These are phyloP conservation scores for Verticillium albo-atrum DNA, from an alignment of 2,329 filamentous ascomycete species.

Conservation along the genomic window DNA sequence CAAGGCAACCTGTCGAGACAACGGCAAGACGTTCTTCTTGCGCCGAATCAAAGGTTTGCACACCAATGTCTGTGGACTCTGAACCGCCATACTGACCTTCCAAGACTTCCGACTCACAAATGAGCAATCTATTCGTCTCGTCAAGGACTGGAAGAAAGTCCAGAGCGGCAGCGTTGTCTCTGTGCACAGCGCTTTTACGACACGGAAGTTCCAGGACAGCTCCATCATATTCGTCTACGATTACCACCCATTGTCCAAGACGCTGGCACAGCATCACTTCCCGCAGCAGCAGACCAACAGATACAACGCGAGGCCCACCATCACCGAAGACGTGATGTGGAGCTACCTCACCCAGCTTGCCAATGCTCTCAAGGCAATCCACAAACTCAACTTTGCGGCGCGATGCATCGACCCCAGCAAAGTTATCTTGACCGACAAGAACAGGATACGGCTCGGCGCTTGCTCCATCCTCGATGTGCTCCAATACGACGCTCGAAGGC, in stretches of 20 bases:
- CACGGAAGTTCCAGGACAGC: constrained; percentile 86
- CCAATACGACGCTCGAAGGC: constrained; percentile 67
- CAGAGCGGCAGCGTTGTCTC: constrained; percentile 78
- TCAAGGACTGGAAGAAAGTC: constrained; percentile 86
- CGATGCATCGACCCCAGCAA: constrained; percentile 84
- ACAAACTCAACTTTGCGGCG: constrained; percentile 75
- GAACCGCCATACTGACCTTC: constrained; percentile 7
- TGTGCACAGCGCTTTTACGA: constrained; percentile 90
- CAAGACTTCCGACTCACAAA: constrained; percentile 80
- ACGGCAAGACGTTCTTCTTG: constrained; percentile 83
- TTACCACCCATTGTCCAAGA: constrained; percentile 88
- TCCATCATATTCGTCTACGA: constrained; percentile 92
- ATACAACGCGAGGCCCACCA: constrained; percentile 37
- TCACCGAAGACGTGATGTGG: constrained; percentile 79
- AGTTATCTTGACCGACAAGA: constrained; percentile 85
- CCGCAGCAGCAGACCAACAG: constrained; percentile 34
- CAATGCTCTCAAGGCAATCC: constrained; percentile 82
- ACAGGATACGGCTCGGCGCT: constrained; percentile 80
- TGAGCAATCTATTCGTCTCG: constrained; percentile 79
- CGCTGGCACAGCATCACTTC: constrained; percentile 79
- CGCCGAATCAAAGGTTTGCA: constrained; percentile 71
- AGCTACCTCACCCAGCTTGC: constrained; percentile 88
- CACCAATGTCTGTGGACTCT: neutral
- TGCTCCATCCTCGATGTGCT: constrained; percentile 89
- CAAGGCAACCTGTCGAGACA: constrained; percentile 85